Percentiles rank a stretch among this genome's conserved stretches.
Evolutionary conservation across 306 rosid genomes (phyloP).

Genomic region (Alnus glutinosa): DNA sequence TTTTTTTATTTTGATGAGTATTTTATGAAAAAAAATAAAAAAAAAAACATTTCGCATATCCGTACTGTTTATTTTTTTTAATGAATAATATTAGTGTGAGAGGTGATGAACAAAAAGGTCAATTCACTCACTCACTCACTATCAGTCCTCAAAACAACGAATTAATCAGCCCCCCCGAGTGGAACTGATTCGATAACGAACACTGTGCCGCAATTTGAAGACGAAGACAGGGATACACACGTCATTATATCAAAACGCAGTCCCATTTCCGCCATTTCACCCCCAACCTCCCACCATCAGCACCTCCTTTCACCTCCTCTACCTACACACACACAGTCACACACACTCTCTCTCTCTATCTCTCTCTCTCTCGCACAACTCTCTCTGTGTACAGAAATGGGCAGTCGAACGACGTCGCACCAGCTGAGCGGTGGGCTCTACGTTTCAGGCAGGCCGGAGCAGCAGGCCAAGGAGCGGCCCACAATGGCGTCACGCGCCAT

Average conservation of each 20-base stretch:
- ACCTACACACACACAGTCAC: conserved; percentile 18
- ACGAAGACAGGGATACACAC: conserved; percentile 27
- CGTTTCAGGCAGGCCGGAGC: conserved; percentile 90
- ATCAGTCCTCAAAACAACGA: no score
- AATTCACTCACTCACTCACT: no score
- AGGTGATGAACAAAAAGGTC: no score
- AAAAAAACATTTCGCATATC: no score
- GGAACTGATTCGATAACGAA: no score
- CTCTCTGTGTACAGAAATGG: conserved; percentile 35
- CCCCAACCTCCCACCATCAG: conserved; percentile 26
- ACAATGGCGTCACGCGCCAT: conserved; percentile 87
- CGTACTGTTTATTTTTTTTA: no score
- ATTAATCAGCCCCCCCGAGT: no score
- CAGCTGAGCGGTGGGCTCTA: conserved; percentile 89
- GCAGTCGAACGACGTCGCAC: conserved; percentile 80
- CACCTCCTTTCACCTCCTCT: conserved; percentile 18
- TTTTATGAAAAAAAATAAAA: no score
- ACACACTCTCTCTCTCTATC: not conserved
- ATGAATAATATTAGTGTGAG: no score
- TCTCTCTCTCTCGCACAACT: not conserved
- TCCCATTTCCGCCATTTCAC: conserved; percentile 55
- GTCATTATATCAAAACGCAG: conserved; percentile 36
- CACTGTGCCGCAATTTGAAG: no score
- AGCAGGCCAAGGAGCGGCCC: conserved; percentile 72
- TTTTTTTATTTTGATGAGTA: no score